These are phyloP conservation scores for Fraxinus baroniana DNA, from an alignment of 305 asterid species.

Conservation along the genomic window DNA sequence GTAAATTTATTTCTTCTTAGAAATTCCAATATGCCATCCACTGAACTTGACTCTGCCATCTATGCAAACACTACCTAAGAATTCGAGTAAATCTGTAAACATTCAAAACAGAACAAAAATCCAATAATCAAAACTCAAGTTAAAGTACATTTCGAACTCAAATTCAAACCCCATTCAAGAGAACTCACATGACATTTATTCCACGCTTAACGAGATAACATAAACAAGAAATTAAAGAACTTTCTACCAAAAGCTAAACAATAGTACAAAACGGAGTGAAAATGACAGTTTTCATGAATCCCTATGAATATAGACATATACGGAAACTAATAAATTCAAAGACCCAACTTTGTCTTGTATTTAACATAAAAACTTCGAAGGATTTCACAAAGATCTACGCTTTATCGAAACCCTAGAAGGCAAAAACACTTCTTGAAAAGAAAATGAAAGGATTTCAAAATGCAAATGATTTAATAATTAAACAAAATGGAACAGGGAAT, in stretches of 20 bases:
- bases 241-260: constrained; percentile 15
- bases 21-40: constrained; percentile 76
- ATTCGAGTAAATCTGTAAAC: constrained; percentile 48
- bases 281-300: constrained; percentile 29
- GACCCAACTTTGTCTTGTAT: constrained; percentile 16
- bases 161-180: not conserved
- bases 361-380: constrained; percentile 23
- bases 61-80: constrained; percentile 22
- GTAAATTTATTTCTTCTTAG: constrained; percentile 68
- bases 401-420: constrained; percentile 48
- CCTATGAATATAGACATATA: constrained; percentile 11
- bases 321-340: constrained; percentile 12
- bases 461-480: constrained; percentile 26
- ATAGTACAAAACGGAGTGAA: not conserved
- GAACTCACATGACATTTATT: not conserved
- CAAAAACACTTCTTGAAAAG: constrained; percentile 13
- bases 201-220: constrained; percentile 5
- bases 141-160: constrained; percentile 17
- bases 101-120: constrained; percentile 20
- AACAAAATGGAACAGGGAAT: constrained; percentile 3
- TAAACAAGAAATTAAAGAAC: not conserved
- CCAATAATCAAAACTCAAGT: constrained; percentile 15
- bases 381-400: constrained; percentile 32
- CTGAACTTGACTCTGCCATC: constrained; percentile 74
- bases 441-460: constrained; percentile 14